Evolutionary conservation across 805 yeast species (phyloP), one percentile per base, ranked within the genome.

Genomic region (Sugiyamaella chiloensis): DNA sequence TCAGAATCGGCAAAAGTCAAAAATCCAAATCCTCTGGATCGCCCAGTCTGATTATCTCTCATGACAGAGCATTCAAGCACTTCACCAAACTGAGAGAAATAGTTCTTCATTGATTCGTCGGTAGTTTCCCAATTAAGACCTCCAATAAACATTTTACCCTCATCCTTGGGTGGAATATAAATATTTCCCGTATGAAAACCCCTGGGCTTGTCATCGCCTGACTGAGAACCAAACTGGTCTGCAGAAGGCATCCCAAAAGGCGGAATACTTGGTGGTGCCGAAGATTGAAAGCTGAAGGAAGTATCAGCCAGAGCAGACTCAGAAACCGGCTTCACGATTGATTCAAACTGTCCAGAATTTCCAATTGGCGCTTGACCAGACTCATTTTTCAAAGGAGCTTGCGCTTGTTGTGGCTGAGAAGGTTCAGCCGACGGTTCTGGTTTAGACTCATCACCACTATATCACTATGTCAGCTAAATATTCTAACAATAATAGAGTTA

Each of bases 121-220:
- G 90, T 83, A 12, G 99, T 91, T 63, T 91, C 97, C 98, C 98
- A 91, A 62, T 91, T 93, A 59, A 91, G 79, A 43, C 99, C 99
- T 54, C 99, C 99, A 66, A 88, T 80, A 61, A 89, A 89, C 95
- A 89, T 86, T 64, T 89, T 89, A 46, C 95, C 95, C 54, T 82
- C 82, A 59, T 87, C 96, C 55, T 81, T 78, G 21, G 71, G 69
- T 14, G 71, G 71, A 29, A 53, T 78, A 67, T 54, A 79, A 64
- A 65, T 80, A 78, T 66, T 63, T 17, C 69, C 70, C 11, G 69
- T 64, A 43, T 53, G 56, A 51, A 57, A 58, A 6, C 60, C 60
- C 19, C 56, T n/a, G n/a, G n/a, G n/a, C n/a, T n/a, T n/a, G n/a
- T n/a, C n/a, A n/a, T n/a, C n/a, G n/a, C n/a, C n/a, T n/a, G n/a